Base-by-base conservation (phyloP, 306 rosid species). In the Quercus mongolica region DNA sequence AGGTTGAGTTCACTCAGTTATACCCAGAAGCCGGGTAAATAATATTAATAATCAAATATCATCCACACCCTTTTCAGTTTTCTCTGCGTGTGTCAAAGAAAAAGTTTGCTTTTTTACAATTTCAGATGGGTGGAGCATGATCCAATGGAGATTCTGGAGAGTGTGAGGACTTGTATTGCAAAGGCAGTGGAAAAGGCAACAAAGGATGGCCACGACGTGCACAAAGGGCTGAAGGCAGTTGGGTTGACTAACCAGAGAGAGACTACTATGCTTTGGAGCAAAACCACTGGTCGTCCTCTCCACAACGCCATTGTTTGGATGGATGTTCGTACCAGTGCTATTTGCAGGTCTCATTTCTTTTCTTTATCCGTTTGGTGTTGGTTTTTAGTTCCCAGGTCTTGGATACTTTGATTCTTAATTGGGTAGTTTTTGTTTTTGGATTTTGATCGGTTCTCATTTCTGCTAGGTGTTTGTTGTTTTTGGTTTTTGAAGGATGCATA, bases 171-270 rank as follows among this genome's bases (percentile, higher is more conserved):
- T 3, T 95, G 97, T 75, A 85, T 88, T 74, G 80, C 87, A 4
- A 90, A 89, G 87, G 97, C 99, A 3, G 17, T 92, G 2, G 97
- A 92, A 33, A 94, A 94, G 83, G 97, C 97, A 30, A 91, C 95
- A 0, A 94, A 90, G 4, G 90, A 89, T 35, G 99, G 99, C 0
- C 84, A 86, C 85, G 88, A 91, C 55, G 92, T 95, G n/a, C 90
- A 85, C 41, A 80, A 81, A 12, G 97, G 97, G 0, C 79, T 95
- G 75, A 92, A 92, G 80, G 92, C 94, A 12, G 86, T 92, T 79
- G 99, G 99, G 56, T 64, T 95, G 81, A 95, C 97, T 74, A 95
- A 95, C 83, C 99, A 95, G 88, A 86, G 99, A 55, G 99, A 95
- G 81, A 95, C 99, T 0, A 87, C 92, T 76, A 74, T 95, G n/a